Evolutionary conservation across 495 filamentous ascomycete genomes (phyloP).

Genomic region (Aspergillus affinis): DNA sequence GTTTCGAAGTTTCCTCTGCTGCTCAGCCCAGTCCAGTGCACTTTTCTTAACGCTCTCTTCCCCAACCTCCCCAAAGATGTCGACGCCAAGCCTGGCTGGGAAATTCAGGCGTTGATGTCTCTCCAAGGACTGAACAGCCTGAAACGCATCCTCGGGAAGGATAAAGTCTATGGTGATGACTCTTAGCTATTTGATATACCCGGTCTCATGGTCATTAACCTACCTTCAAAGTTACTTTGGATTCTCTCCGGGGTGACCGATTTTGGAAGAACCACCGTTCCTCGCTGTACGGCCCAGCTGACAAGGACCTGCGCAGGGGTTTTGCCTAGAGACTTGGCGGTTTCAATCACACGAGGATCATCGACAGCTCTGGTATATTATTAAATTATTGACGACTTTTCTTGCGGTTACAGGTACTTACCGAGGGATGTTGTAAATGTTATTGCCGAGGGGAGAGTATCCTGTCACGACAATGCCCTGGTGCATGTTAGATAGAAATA

Average conservation of each 20-base stretch:
- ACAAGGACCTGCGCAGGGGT: constrained; percentile 68
- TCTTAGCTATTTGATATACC: too few relatives aligned
- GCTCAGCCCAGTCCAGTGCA: constrained; percentile 18
- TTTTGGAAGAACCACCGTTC: constrained; percentile 57
- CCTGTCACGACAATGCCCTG: constrained; percentile 41
- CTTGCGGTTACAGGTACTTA: not conserved
- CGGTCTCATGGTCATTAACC: too few relatives aligned
- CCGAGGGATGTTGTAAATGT: constrained; percentile 39
- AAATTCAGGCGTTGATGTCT: constrained; percentile 35
- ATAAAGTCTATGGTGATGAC: constrained; percentile 29
- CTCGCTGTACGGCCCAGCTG: constrained; percentile 74
- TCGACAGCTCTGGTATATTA: constrained; percentile 38
- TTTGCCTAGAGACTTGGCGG: constrained; percentile 63
- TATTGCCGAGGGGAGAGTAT: constrained; percentile 49
- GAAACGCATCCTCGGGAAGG: constrained; percentile 36
- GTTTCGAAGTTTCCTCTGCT: constrained; percentile 14
- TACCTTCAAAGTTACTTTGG: constrained; percentile 47
- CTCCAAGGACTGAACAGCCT: constrained; percentile 28
- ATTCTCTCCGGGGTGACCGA: constrained; percentile 52
- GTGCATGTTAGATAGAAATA: not conserved
- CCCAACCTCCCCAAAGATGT: constrained; percentile 31
- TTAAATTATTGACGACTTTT: not conserved
- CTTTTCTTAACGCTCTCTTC: constrained; percentile 18
- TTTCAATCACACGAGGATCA: constrained; percentile 52
- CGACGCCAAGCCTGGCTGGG: constrained; percentile 28